These are phyloP conservation scores for Colletotrichum sp. DNA, from an alignment of 2,329 filamentous ascomycete species.

Conservation along the genomic window DNA sequence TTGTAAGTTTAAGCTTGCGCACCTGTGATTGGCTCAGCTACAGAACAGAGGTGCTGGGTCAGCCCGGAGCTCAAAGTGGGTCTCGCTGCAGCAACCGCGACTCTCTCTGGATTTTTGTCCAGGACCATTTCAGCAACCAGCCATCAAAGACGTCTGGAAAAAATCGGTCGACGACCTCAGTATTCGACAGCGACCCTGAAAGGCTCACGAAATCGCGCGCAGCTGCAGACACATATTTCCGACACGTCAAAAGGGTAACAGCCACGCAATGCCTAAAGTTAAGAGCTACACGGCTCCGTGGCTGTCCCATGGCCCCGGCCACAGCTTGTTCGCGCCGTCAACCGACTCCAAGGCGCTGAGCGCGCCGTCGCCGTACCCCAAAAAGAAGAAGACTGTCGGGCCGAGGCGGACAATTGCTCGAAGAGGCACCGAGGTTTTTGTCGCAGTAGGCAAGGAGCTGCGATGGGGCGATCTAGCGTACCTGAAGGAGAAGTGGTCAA, in stretches of 20 bases:
- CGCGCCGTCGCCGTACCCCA: slow-evolving; percentile 43
- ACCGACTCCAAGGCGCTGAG: slow-evolving; percentile 30
- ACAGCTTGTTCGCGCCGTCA: slow-evolving; percentile 72
- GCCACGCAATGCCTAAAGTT: slow-evolving; percentile 77
- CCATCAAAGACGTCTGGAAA: background rate
- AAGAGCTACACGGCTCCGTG: slow-evolving; percentile 86
- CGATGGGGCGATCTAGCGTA: slow-evolving; percentile 87
- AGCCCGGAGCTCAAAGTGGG: slow-evolving; percentile 10
- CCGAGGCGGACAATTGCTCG: slow-evolving; percentile 75
- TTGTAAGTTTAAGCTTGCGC: background rate
- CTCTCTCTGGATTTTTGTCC: background rate
- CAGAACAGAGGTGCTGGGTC: background rate
- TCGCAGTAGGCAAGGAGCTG: slow-evolving; percentile 87
- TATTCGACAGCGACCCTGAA: background rate
- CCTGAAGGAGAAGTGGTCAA: slow-evolving; percentile 67
- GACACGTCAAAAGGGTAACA: background rate
- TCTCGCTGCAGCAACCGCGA: slow-evolving; percentile 15
- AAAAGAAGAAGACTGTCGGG: slow-evolving; percentile 49
- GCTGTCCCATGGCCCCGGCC: slow-evolving; percentile 81
- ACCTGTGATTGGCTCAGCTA: background rate
- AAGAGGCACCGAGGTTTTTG: slow-evolving; percentile 86
- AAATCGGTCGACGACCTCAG: background rate
- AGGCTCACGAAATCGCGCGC: background rate
- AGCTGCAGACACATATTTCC: background rate
- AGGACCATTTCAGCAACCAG: background rate